Conservation (phyloP, 495 filamentous ascomycete species). For the Chaetomium fimeti region DNA sequence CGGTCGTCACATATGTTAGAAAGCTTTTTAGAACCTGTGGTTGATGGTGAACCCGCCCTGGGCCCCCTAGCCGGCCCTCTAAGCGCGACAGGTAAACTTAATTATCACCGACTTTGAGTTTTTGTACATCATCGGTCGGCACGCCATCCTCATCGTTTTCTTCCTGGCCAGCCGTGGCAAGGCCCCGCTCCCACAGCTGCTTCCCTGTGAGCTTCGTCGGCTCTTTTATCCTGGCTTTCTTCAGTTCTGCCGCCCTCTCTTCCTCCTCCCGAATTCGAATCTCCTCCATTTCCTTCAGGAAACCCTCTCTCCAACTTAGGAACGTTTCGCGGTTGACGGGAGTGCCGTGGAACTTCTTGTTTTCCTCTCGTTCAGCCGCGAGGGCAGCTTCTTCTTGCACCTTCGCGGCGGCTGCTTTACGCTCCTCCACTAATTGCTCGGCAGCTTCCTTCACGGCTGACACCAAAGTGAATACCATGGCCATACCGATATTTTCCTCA, state of each 20-base stretch:
- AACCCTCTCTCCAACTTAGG: constrained; percentile 74
- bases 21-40: neutral
- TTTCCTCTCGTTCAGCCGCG: constrained; percentile 84
- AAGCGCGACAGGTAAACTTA: neutral
- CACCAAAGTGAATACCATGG: constrained; percentile 95
- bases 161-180: constrained; percentile 71
- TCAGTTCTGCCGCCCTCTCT: constrained; percentile 71
- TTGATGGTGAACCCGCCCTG: neutral
- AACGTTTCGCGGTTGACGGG: constrained; percentile 82
- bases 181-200: constrained; percentile 80
- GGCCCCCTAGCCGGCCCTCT: neutral
- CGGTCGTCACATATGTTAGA: neutral
- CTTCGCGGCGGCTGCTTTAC: constrained; percentile 59
- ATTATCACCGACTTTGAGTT: constrained; percentile 57
- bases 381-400: constrained; percentile 63
- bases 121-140: constrained; percentile 59
- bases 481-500: constrained; percentile 89
- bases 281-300: constrained; percentile 76
- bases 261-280: constrained; percentile 59
- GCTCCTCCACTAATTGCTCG: constrained; percentile 71
- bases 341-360: constrained; percentile 93
- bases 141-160: constrained; percentile 54
- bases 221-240: constrained; percentile 68
- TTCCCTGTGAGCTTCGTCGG: constrained; percentile 67
- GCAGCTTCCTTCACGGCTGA: constrained; percentile 83